Percentiles rank a stretch among this genome's conserved stretches.
phyloP scores from a whole-genome alignment of 179 eudicot genomes.

The Camellia oleifera region DNA sequence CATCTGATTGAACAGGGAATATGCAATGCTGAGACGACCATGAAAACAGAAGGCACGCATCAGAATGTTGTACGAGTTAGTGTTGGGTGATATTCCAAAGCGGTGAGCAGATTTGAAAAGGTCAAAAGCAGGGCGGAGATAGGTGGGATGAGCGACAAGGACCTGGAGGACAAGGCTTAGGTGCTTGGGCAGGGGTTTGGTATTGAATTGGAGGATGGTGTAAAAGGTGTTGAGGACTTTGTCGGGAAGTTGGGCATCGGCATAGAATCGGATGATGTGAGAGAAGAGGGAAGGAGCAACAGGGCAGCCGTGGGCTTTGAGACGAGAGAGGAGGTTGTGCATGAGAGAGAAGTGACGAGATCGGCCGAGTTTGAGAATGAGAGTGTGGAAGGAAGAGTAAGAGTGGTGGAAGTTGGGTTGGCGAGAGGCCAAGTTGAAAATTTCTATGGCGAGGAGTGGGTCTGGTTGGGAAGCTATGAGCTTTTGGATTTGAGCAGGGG shows the following conservation, averaged over 20 bases:
- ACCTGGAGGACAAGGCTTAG: constrained; percentile 55
- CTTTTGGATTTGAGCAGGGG: constrained; percentile 67
- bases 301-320: constrained; percentile 36
- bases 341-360: constrained; percentile 67
- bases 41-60: constrained; percentile 71
- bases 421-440: constrained; percentile 76
- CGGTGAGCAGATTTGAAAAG: constrained; percentile 63
- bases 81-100: constrained; percentile 51
- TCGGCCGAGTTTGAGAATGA: constrained; percentile 71
- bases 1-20: constrained; percentile 79
- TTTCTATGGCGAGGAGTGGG: constrained; percentile 85
- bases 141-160: constrained; percentile 47
- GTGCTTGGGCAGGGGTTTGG: constrained; percentile 65
- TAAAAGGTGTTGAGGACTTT: constrained; percentile 68
- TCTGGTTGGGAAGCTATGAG: constrained; percentile 71
- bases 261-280: constrained; percentile 57
- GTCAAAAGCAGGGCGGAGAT: constrained; percentile 64
- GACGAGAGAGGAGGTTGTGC: constrained; percentile 46
- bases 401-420: constrained; percentile 70
- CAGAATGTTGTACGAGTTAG: constrained; percentile 65
- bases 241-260: constrained; percentile 70
- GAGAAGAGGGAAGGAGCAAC: constrained; percentile 68
- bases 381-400: constrained; percentile 56
- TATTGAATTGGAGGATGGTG: constrained; percentile 52
- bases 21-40: constrained; percentile 69